These are phyloP conservation scores for Sporothrix sp. DNA, from an alignment of 2,329 filamentous ascomycete species.

Conservation along the genomic window DNA sequence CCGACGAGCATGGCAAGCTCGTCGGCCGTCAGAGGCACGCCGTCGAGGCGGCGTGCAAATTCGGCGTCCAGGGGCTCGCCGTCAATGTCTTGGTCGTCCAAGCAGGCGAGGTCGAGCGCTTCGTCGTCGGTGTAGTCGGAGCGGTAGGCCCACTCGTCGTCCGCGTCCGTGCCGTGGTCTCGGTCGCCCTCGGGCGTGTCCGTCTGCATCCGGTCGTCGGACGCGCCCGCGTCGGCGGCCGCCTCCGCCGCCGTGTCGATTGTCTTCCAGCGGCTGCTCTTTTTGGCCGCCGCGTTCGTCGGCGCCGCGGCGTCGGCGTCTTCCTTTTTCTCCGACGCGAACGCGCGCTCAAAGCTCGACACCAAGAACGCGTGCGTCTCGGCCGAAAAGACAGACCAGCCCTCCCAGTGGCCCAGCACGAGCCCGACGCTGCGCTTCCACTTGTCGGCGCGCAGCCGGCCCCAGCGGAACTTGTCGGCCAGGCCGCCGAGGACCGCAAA, in stretches of 20 bases:
- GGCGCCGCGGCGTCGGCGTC: background rate
- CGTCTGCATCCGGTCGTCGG: background rate
- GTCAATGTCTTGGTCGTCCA: slow-evolving; percentile 35
- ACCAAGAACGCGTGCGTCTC: slow-evolving; percentile 64
- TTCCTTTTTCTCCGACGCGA: slow-evolving; percentile 31
- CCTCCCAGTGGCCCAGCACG: slow-evolving; percentile 61
- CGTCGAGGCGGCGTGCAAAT: slow-evolving; percentile 16
- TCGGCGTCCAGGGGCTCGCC: slow-evolving; percentile 36
- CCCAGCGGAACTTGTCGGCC: slow-evolving; percentile 65
- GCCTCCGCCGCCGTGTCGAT: slow-evolving; percentile 35
- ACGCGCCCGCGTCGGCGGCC: no score
- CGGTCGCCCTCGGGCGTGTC: background rate
- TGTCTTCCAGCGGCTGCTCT: slow-evolving; percentile 41
- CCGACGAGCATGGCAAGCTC: slow-evolving; percentile 18
- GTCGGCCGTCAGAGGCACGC: slow-evolving; percentile 28
- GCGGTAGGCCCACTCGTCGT: slow-evolving; percentile 16
- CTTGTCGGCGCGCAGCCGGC: slow-evolving; percentile 70
- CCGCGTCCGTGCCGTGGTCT: slow-evolving; percentile 14
- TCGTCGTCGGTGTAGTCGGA: slow-evolving; percentile 23
- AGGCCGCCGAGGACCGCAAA: slow-evolving; percentile 70
- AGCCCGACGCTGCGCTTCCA: slow-evolving; percentile 68
- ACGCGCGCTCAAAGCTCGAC: slow-evolving; percentile 61
- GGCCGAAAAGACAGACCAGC: slow-evolving; percentile 63
- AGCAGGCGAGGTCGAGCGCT: slow-evolving; percentile 39
- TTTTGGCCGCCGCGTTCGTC: slow-evolving; percentile 23